phyloP scores from a whole-genome alignment of 108 stramenopile genomes.

The Cyclotella atomus region DNA sequence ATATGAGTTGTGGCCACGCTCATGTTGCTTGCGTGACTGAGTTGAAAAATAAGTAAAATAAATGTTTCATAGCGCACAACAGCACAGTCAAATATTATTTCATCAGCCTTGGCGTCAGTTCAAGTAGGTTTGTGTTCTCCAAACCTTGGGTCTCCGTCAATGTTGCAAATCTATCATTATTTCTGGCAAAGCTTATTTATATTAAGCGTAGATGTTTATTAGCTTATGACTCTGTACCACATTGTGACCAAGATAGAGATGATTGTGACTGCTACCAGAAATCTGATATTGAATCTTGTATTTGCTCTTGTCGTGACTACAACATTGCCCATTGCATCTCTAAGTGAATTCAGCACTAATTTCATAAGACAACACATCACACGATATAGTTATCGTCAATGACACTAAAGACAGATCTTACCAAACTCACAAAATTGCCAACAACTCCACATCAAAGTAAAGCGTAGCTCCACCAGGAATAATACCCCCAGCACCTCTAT shows the following conservation, averaged over 20 bases:
- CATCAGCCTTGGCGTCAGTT: too few relatives aligned
- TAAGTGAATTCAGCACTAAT: not conserved
- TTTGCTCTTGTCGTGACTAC: not conserved
- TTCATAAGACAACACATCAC: not conserved
- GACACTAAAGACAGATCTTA: not conserved
- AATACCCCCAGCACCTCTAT: slow-evolving; percentile 87
- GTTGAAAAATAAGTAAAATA: not conserved
- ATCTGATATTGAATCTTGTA: slow-evolving; percentile 14
- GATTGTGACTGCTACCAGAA: too few relatives aligned
- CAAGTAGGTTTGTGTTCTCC: too few relatives aligned
- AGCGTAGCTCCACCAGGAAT: slow-evolving; percentile 93
- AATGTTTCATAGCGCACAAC: not conserved
- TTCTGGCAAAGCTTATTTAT: too few relatives aligned
- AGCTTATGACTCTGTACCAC: too few relatives aligned
- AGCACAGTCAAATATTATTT: too few relatives aligned
- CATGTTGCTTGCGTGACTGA: slow-evolving; percentile 70
- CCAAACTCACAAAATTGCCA: slow-evolving; percentile 59
- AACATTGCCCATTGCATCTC: not conserved
- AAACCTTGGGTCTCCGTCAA: too few relatives aligned
- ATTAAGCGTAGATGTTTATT: too few relatives aligned
- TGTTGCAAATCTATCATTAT: too few relatives aligned
- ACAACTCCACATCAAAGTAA: slow-evolving; percentile 94
- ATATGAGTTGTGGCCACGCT: slow-evolving; percentile 68
- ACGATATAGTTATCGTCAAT: too few relatives aligned
- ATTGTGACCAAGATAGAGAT: too few relatives aligned